A percentile compares a stretch with the other conserved stretches of the same genome.
These are phyloP conservation scores for Basipetospora sp. DNA, from an alignment of 2,329 filamentous ascomycete genomes.

Conservation along the genomic window DNA sequence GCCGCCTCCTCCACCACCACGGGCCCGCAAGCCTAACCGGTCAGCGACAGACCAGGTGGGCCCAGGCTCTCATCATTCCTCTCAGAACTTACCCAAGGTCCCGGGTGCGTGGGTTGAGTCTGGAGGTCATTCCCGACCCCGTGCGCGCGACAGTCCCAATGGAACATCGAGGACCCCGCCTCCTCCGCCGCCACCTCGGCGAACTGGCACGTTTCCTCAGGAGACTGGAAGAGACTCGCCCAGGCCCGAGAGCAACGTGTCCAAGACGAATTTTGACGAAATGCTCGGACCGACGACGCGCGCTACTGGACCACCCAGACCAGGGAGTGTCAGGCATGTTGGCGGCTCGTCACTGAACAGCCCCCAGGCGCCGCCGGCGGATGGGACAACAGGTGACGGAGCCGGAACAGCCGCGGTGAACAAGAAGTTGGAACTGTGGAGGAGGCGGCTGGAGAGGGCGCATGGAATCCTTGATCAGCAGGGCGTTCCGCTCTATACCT, in stretches of 20 bases:
- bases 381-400: slow-evolving; percentile 8
- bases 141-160: too few species aligned
- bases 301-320: slow-evolving; percentile 4
- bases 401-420: slow-evolving; percentile 24
- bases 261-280: not conserved
- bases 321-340: not conserved
- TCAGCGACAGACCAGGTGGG: too few species aligned
- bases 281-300: slow-evolving; percentile 12
- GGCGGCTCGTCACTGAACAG: slow-evolving; percentile 9
- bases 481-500: slow-evolving; percentile 56
- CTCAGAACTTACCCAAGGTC: slow-evolving; percentile 23
- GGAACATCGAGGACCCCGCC: slow-evolving; percentile 12
- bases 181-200: slow-evolving; percentile 33
- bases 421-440: slow-evolving; percentile 62
- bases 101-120: too few species aligned
- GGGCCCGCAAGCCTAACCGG: slow-evolving; percentile 18
- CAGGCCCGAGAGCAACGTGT: too few species aligned
- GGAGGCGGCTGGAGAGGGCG: slow-evolving; percentile 43
- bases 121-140: too few species aligned
- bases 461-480: slow-evolving; percentile 37
- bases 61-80: slow-evolving; percentile 7
- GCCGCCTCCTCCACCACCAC: slow-evolving; percentile 20
- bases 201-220: slow-evolving; percentile 25
- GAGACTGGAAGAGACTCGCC: not conserved
- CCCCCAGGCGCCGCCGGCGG: slow-evolving; percentile 14